These are phyloP conservation scores for Tetrahymena elliotti DNA, from an alignment of 73 alveolate species.

Conservation along the genomic window DNA sequence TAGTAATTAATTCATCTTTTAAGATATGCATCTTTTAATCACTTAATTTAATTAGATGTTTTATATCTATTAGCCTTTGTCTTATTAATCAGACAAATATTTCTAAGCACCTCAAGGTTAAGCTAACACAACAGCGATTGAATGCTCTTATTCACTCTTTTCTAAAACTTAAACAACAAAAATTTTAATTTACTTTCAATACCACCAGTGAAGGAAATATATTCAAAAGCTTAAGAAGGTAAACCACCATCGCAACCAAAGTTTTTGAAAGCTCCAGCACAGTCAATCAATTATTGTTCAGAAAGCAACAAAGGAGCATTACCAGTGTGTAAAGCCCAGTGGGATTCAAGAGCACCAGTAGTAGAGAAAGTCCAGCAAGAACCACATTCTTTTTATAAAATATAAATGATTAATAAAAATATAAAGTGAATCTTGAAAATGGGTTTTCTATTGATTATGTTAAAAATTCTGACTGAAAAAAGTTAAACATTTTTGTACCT, in stretches of 20 bases:
- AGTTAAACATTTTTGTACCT: neutral
- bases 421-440: no score
- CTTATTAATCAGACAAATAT: neutral
- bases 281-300: constrained; percentile 86
- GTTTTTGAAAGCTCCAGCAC: constrained; percentile 45
- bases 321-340: constrained; percentile 39
- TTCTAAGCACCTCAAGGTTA: constrained; percentile 6
- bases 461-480: neutral
- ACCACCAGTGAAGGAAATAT: neutral
- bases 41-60: neutral
- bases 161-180: neutral
- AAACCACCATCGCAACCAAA: constrained; percentile 56
- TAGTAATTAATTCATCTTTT: neutral
- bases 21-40: neutral
- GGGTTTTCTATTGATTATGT: no score
- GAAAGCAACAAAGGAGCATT: constrained; percentile 34
- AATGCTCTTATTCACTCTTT: neutral
- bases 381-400: constrained; percentile 49
- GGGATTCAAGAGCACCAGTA: constrained; percentile 85
- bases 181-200: neutral
- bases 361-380: constrained; percentile 83
- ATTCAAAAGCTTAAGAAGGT: neutral
- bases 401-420: no score
- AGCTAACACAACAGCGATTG: neutral
- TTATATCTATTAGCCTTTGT: neutral